Percentiles rank a stretch among this genome's conserved stretches.
Evolutionary conservation across 2,329 filamentous ascomycete genomes (phyloP).

Genomic region (Cadophora gregata): DNA sequence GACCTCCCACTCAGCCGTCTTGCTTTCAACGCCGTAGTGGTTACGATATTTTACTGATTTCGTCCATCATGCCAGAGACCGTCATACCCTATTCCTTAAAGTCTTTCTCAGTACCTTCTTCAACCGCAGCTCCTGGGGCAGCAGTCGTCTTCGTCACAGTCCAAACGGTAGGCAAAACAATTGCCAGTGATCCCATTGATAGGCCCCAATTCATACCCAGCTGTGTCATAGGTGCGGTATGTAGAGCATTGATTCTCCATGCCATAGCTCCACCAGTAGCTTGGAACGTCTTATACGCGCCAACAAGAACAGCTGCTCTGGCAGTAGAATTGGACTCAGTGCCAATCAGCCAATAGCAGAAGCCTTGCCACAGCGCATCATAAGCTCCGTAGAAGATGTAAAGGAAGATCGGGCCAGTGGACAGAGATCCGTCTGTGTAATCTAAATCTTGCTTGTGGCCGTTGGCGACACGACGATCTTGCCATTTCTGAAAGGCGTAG

Average conservation of each 20-base stretch:
- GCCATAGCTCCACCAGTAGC: background rate
- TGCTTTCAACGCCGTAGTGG: too few relatives aligned
- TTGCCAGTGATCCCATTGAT: background rate
- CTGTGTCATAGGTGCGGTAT: background rate
- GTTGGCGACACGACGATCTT: conserved; percentile 51
- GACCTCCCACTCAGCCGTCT: too few relatives aligned
- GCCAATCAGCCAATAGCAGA: conserved; percentile 5
- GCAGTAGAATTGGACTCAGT: conserved; percentile 5
- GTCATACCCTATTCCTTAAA: background rate
- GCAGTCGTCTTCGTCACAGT: background rate
- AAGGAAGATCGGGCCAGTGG: conserved; percentile 68
- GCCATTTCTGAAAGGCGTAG: conserved; percentile 68
- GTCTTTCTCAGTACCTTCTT: background rate
- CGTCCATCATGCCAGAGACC: background rate
- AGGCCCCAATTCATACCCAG: background rate
- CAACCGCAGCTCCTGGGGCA: background rate
- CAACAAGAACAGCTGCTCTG: conserved; percentile 2
- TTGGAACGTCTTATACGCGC: conserved; percentile 1
- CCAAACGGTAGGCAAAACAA: background rate
- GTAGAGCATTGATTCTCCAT: conserved; percentile 8
- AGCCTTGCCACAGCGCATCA: background rate
- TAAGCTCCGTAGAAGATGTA: conserved; percentile 51
- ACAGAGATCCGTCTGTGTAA: conserved; percentile 48
- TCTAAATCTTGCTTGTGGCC: conserved; percentile 12
- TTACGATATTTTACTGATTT: background rate